Percentiles rank a stretch among this genome's conserved stretches.
Evolutionary conservation across 2,329 filamentous ascomycete genomes (phyloP).

Genomic region (Fusarium sp.): DNA sequence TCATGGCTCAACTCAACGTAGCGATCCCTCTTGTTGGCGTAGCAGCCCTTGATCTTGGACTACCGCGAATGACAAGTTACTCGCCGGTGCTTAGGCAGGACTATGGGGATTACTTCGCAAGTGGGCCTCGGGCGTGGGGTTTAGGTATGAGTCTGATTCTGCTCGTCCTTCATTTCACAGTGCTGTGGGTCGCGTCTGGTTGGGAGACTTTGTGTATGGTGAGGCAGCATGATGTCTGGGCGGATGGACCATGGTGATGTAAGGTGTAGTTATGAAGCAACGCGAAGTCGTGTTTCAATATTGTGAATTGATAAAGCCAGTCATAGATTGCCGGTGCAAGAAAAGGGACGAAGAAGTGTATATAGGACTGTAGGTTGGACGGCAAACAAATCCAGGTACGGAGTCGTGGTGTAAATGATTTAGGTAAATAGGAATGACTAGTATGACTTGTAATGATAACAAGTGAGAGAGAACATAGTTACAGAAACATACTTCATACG

Average conservation of each 20-base stretch:
- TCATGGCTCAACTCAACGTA: slow-evolving; percentile 73
- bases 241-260: slow-evolving; percentile 48
- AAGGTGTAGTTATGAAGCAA: neutral
- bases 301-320: neutral
- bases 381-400: neutral
- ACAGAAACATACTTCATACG: neutral
- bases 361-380: neutral
- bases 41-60: slow-evolving; percentile 74
- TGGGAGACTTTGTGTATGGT: slow-evolving; percentile 53
- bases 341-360: neutral
- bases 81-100: slow-evolving; percentile 20
- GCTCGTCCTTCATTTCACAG: slow-evolving; percentile 51
- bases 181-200: slow-evolving; percentile 52
- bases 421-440: neutral
- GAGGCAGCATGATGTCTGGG: slow-evolving; percentile 48
- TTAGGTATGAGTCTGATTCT: slow-evolving; percentile 51
- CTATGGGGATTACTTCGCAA: slow-evolving; percentile 31
- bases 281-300: slow-evolving; percentile 2
- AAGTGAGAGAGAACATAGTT: too few relatives aligned
- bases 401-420: neutral
- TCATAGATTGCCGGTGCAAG: neutral
- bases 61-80: slow-evolving; percentile 48
- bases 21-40: slow-evolving; percentile 76
- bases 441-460: neutral
- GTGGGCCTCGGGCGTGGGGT: slow-evolving; percentile 45